phyloP scores from a whole-genome alignment of 2,329 filamentous ascomycete species.

The Colletotrichum horii region DNA sequence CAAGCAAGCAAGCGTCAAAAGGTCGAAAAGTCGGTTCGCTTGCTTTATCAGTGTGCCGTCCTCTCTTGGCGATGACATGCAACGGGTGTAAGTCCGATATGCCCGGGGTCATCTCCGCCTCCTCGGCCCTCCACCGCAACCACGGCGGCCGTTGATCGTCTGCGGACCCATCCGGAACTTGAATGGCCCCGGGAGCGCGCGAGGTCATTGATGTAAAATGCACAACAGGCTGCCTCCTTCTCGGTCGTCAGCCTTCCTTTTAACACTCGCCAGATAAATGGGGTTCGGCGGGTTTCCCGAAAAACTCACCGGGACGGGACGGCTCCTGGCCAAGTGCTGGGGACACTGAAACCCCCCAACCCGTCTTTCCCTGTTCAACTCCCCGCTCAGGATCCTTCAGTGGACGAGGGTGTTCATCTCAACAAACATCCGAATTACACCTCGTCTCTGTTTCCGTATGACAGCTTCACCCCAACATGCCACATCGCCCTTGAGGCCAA shows the following conservation, averaged over 20 bases:
- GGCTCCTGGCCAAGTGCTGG: not conserved
- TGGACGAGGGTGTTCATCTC: not conserved
- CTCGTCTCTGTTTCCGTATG: not conserved
- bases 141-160: not conserved
- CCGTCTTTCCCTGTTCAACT: not conserved
- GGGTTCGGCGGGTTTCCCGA: not conserved
- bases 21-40: not conserved
- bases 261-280: not conserved
- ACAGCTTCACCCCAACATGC: constrained; percentile 7
- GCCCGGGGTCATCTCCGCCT: not conserved
- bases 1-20: not conserved
- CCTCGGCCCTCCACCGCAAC: not conserved
- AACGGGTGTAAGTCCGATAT: not conserved
- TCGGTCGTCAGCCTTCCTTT: not conserved
- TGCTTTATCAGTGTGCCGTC: not conserved
- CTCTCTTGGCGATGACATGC: not conserved
- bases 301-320: not conserved
- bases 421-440: not conserved
- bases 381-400: not conserved
- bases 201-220: not conserved
- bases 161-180: not conserved
- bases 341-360: not conserved
- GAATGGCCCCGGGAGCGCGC: not conserved
- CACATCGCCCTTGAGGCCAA: not conserved
- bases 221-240: not conserved